phyloP scores from a whole-genome alignment of 2,329 filamentous ascomycete genomes.

The Paradendryphiella salina region DNA sequence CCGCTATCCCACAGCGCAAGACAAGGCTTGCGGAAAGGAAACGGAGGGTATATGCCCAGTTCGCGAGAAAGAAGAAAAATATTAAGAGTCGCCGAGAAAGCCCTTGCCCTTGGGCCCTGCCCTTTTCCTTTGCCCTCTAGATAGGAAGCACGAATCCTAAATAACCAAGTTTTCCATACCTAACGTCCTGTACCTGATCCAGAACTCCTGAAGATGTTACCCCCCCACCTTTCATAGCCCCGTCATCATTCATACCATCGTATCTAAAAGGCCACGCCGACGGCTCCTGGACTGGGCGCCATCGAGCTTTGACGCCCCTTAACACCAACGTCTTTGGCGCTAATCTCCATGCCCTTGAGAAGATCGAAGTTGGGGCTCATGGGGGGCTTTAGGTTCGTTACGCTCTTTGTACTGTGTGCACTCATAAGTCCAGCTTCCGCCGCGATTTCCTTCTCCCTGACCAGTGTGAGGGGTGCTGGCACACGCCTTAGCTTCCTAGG shows the following conservation, averaged over 20 bases:
- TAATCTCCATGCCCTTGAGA: constrained; percentile 40
- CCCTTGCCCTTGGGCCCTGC: no score
- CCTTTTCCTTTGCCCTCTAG: no score
- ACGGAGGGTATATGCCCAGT: no score
- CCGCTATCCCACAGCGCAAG: no score
- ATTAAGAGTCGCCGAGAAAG: no score
- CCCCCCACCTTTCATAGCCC: no score
- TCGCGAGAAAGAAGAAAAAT: no score
- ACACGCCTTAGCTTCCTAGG: constrained; percentile 31
- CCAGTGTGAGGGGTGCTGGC: constrained; percentile 33
- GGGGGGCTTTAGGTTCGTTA: constrained; percentile 33
- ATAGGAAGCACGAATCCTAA: no score
- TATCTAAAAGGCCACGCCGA: constrained; percentile 43
- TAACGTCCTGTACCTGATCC: no score
- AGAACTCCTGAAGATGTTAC: no score
- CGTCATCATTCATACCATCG: neutral
- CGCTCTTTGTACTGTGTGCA: constrained; percentile 20
- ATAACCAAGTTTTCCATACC: no score
- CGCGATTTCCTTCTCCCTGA: constrained; percentile 30
- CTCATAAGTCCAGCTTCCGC: constrained; percentile 25
- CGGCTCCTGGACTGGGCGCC: constrained; percentile 24
- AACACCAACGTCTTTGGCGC: constrained; percentile 21
- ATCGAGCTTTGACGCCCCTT: constrained; percentile 16
- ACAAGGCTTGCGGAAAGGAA: no score
- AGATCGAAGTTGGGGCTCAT: constrained; percentile 33